Evolutionary conservation across 1,284 basidiomycete genomes (phyloP).

Genomic region (Apiotrichum domesticum): DNA sequence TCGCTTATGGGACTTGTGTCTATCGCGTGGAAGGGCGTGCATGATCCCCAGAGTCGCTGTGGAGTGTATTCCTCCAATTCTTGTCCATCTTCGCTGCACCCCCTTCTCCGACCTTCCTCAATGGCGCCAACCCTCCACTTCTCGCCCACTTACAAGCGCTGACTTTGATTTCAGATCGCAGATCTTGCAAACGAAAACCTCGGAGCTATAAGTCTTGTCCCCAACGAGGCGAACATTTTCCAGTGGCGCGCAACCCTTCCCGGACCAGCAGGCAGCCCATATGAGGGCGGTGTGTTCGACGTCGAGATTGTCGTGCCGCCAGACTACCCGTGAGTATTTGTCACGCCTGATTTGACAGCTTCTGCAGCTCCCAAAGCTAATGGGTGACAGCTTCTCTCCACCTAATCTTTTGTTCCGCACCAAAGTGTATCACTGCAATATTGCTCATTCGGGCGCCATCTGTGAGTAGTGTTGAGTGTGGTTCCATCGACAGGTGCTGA

Average conservation of each 20-base stretch:
- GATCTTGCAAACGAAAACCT: slow-evolving; percentile 79
- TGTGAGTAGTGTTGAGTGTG: slow-evolving; percentile 28
- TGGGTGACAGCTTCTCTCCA: slow-evolving; percentile 63
- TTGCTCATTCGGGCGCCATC: slow-evolving; percentile 57
- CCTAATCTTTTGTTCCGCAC: slow-evolving; percentile 73
- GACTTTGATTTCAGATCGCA: slow-evolving; percentile 50
- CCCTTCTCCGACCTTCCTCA: not conserved
- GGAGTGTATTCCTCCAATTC: not conserved
- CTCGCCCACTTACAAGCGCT: not conserved
- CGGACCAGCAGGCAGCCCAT: slow-evolving; percentile 75
- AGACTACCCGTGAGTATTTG: slow-evolving; percentile 71
- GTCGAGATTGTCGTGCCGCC: slow-evolving; percentile 63
- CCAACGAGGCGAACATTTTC: slow-evolving; percentile 55
- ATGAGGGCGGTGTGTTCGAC: slow-evolving; percentile 78
- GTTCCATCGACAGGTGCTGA: slow-evolving; percentile 5
- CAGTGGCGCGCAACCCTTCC: slow-evolving; percentile 67
- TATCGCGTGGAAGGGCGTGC: not conserved
- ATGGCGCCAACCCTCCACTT: not conserved
- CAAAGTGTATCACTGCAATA: slow-evolving; percentile 91
- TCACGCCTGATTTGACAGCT: too few species aligned
- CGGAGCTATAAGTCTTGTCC: slow-evolving; percentile 64
- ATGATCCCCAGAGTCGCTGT: not conserved
- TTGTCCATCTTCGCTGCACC: too few species aligned
- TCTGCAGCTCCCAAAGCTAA: too few species aligned
- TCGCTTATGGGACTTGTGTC: not conserved